Percentiles rank a stretch among this genome's conserved stretches.
phyloP scores from a whole-genome alignment of 78 protist genomes.

The Dictyostelium intermedium region DNA sequence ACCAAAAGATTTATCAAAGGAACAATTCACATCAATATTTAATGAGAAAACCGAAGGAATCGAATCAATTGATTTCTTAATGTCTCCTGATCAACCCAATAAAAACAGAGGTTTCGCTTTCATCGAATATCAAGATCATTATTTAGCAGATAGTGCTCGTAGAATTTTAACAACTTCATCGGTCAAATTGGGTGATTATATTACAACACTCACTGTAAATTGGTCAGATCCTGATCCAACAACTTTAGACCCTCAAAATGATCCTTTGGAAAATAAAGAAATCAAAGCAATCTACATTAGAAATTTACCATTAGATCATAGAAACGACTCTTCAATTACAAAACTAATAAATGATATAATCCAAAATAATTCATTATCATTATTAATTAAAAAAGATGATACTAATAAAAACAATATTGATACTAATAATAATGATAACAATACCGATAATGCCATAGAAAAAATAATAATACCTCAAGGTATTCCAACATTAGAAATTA shows the following conservation, averaged over 20 bases:
- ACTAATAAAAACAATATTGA: no score
- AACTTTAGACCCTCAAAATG: slow-evolving; percentile 5
- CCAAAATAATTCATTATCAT: background rate
- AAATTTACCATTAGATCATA: slow-evolving; percentile 8
- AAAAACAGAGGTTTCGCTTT: slow-evolving; percentile 65
- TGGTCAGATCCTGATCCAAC: slow-evolving; percentile 62
- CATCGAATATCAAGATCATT: slow-evolving; percentile 47
- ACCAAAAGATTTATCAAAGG: slow-evolving; percentile 36
- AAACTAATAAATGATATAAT: background rate
- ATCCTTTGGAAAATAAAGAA: slow-evolving; percentile 3
- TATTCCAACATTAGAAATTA: background rate
- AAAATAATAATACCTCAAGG: slow-evolving; percentile 37
- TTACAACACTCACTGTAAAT: slow-evolving; percentile 33
- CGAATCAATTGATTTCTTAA: slow-evolving; percentile 3
- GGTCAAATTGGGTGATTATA: background rate
- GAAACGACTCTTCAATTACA: background rate
- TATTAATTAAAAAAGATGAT: background rate
- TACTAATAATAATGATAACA: background rate
- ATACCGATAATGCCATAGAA: slow-evolving; percentile 10
- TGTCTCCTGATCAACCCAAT: slow-evolving; percentile 26
- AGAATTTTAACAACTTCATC: background rate
- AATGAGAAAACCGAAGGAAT: slow-evolving; percentile 2
- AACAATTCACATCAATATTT: background rate
- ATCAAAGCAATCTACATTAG: slow-evolving; percentile 31
- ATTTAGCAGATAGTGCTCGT: slow-evolving; percentile 59